Conservation (phyloP, 2,329 filamentous ascomycete genomes). For the Venturia aucupariae region DNA sequence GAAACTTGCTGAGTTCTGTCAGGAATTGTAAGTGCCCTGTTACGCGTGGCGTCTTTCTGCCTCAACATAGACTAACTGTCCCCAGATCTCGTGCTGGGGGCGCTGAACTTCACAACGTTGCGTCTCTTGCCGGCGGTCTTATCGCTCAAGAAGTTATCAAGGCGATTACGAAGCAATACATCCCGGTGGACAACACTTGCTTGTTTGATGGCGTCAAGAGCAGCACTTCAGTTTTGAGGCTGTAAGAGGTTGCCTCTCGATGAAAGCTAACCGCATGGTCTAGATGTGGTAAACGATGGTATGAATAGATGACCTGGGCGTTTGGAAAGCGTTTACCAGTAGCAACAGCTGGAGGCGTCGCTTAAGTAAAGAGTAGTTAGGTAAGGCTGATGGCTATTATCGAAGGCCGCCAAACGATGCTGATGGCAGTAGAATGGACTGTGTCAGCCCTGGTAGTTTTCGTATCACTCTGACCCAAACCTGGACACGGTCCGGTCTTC, state of each 20-base stretch:
- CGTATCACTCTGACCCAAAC: too few relatives aligned
- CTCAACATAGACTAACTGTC: background rate
- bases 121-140: conserved; percentile 79
- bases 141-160: conserved; percentile 98
- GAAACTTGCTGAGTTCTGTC: conserved; percentile 28
- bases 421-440: background rate
- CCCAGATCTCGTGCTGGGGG: conserved; percentile 60
- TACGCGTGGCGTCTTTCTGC: background rate
- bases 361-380: background rate
- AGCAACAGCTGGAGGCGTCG: background rate
- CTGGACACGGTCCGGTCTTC: too few relatives aligned
- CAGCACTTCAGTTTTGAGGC: conserved; percentile 37
- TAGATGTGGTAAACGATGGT: background rate
- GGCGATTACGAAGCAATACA: conserved; percentile 60
- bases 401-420: background rate
- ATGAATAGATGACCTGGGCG: background rate
- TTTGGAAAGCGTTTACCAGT: background rate
- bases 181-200: conserved; percentile 55
- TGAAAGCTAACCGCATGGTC: background rate
- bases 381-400: background rate
- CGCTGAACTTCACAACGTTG: conserved; percentile 86
- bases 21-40: conserved; percentile 33
- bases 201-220: conserved; percentile 53
- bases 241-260: background rate
- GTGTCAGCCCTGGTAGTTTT: too few relatives aligned